phyloP scores from a whole-genome alignment of 2,329 filamentous ascomycete species.

The Calonectria ilicicola region DNA sequence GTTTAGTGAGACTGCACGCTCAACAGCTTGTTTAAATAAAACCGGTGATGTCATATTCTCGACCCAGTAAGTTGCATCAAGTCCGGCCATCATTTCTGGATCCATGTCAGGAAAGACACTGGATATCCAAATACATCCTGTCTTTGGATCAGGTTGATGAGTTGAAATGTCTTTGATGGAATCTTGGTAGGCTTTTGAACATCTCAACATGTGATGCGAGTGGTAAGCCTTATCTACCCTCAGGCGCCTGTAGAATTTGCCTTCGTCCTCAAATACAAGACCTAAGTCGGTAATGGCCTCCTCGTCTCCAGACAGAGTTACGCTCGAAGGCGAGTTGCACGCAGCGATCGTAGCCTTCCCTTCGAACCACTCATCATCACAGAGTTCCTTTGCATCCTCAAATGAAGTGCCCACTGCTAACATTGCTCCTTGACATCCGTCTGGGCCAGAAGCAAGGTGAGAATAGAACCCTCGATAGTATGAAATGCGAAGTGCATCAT shows the following conservation, averaged over 20 bases:
- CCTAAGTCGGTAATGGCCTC: constrained; percentile 2
- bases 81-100: neutral
- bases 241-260: constrained; percentile 44
- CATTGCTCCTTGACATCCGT: constrained; percentile 23
- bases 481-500: constrained; percentile 41
- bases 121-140: constrained; percentile 28
- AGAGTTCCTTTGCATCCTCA: constrained; percentile 27
- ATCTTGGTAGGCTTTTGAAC: constrained; percentile 25
- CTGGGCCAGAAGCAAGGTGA: neutral
- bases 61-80: constrained; percentile 35
- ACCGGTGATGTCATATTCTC: constrained; percentile 41
- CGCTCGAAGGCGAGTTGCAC: constrained; percentile 34
- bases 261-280: constrained; percentile 20
- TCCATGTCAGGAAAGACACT: constrained; percentile 42
- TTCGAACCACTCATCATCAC: constrained; percentile 5
- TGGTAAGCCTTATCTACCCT: constrained; percentile 61
- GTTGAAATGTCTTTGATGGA: neutral
- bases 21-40: constrained; percentile 34
- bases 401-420: constrained; percentile 37
- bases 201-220: constrained; percentile 58
- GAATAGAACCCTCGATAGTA: constrained; percentile 23
- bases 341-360: constrained; percentile 42
- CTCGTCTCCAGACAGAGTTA: constrained; percentile 46
- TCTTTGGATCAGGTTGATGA: neutral
- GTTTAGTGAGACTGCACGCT: neutral